These are phyloP conservation scores for Fusarium avenaceum DNA, from an alignment of 2,329 filamentous ascomycete genomes.

Conservation along the genomic window DNA sequence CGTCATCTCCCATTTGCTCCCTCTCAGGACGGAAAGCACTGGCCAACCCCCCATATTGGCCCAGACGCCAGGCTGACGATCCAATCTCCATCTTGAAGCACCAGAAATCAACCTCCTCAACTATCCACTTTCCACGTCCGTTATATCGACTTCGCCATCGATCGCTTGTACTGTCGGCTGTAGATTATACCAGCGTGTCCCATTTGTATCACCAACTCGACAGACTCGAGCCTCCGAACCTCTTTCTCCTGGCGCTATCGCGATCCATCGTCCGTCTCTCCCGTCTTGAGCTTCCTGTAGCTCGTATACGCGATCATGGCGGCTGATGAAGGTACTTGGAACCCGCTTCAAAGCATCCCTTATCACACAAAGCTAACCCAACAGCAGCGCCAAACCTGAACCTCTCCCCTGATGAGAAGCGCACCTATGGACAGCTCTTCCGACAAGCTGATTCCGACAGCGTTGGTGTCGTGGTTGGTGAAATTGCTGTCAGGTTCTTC, in stretches of 20 bases:
- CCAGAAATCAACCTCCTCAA: constrained; percentile 41
- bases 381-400: constrained; percentile 79
- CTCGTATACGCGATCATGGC: constrained; percentile 51
- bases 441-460: constrained; percentile 91
- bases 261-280: constrained; percentile 37
- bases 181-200: constrained; percentile 12
- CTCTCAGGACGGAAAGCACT: constrained; percentile 44
- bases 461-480: constrained; percentile 94
- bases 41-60: constrained; percentile 45
- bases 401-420: constrained; percentile 91
- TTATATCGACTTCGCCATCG: constrained; percentile 26
- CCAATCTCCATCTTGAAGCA: constrained; percentile 42
- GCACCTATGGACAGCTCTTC: constrained; percentile 93
- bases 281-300: constrained; percentile 45
- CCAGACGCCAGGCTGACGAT: constrained; percentile 46
- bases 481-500: constrained; percentile 97
- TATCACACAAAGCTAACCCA: constrained; percentile 31
- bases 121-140: constrained; percentile 13
- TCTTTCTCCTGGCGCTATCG: constrained; percentile 32
- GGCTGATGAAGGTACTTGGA: constrained; percentile 46
- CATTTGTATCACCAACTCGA: constrained; percentile 7
- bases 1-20: constrained; percentile 38
- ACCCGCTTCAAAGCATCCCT: constrained; percentile 2
- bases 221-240: constrained; percentile 5
- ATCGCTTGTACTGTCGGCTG: constrained; percentile 18